These are phyloP conservation scores for Trichoderma gracile DNA, from an alignment of 2,329 filamentous ascomycete genomes.

Conservation along the genomic window DNA sequence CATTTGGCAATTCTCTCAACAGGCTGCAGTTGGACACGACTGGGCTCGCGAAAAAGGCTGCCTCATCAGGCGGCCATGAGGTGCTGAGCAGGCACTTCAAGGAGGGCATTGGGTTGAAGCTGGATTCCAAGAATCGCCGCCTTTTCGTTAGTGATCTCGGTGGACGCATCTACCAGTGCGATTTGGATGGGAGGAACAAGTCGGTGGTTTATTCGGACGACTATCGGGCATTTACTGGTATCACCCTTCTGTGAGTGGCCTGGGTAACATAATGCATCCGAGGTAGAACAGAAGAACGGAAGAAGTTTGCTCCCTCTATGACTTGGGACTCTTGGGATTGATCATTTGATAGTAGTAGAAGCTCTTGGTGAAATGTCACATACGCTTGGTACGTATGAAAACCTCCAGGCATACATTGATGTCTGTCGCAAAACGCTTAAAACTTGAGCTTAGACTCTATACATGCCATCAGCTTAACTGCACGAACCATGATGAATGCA, in stretches of 20 bases:
- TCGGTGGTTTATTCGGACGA: not conserved
- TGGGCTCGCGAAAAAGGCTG: conserved; percentile 28
- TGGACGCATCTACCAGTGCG: conserved; percentile 41
- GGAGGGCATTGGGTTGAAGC: conserved; percentile 49
- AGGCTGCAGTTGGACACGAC: conserved; percentile 29
- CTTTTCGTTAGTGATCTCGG: conserved; percentile 46
- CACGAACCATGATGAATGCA: too few species aligned
- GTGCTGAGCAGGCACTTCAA: conserved; percentile 39
- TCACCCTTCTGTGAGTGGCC: not conserved
- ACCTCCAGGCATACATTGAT: too few species aligned
- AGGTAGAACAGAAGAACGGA: too few species aligned
- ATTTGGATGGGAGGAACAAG: conserved; percentile 35
- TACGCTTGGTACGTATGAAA: too few species aligned
- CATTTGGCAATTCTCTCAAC: conserved; percentile 56
- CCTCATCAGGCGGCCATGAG: conserved; percentile 32
- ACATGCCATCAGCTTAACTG: too few species aligned
- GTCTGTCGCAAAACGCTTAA: too few species aligned
- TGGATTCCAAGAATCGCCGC: conserved; percentile 40
- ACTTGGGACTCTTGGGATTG: too few species aligned
- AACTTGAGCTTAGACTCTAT: too few species aligned
- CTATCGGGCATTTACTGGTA: conserved; percentile 5
- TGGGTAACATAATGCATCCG: too few species aligned
- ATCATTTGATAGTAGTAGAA: too few species aligned
- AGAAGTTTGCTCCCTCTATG: too few species aligned
- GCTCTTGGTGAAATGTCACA: too few species aligned